A percentile compares a stretch with the other conserved stretches of the same genome.
These are phyloP conservation scores for Irpex sp. DNA, from an alignment of 1,284 basidiomycete genomes.

Conservation along the genomic window DNA sequence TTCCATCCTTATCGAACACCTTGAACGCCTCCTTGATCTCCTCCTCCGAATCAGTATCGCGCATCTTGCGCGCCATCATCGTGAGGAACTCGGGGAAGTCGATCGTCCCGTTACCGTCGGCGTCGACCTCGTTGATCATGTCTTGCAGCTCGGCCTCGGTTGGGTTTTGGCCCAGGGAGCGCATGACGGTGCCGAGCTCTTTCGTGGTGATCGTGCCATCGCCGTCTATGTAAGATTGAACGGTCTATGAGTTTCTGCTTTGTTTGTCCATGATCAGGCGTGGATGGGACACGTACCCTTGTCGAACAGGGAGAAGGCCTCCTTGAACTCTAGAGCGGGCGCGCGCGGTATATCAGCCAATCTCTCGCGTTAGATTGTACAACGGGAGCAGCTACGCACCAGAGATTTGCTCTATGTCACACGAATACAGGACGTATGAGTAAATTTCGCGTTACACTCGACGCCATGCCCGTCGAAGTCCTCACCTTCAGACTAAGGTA, in stretches of 20 bases:
- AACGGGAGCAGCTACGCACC: slow-evolving; percentile 37
- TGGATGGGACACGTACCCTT: slow-evolving; percentile 51
- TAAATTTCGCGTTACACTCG: neutral
- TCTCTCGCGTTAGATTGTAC: neutral
- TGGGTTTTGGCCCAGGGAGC: slow-evolving; percentile 94
- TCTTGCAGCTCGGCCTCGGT: slow-evolving; percentile 94
- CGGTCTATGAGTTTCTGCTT: slow-evolving; percentile 10
- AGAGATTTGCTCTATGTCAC: slow-evolving; percentile 58
- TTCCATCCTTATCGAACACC: slow-evolving; percentile 83
- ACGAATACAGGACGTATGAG: neutral
- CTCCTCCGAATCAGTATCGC: slow-evolving; percentile 83
- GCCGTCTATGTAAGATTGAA: slow-evolving; percentile 59
- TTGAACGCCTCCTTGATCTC: slow-evolving; percentile 81
- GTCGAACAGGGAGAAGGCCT: slow-evolving; percentile 93
- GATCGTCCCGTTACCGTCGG: slow-evolving; percentile 83
- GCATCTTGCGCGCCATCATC: slow-evolving; percentile 97
- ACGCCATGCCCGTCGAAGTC: neutral
- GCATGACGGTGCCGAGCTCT: slow-evolving; percentile 97
- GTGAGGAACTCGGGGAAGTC: slow-evolving; percentile 95
- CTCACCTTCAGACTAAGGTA: slow-evolving; percentile 60
- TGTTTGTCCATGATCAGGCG: neutral
- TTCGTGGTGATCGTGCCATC: slow-evolving; percentile 96
- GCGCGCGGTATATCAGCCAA: slow-evolving; percentile 15
- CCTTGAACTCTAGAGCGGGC: slow-evolving; percentile 66
- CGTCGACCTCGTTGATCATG: slow-evolving; percentile 94